phyloP scores from a whole-genome alignment of 2,329 filamentous ascomycete species.

The Sporothrix globosa region DNA sequence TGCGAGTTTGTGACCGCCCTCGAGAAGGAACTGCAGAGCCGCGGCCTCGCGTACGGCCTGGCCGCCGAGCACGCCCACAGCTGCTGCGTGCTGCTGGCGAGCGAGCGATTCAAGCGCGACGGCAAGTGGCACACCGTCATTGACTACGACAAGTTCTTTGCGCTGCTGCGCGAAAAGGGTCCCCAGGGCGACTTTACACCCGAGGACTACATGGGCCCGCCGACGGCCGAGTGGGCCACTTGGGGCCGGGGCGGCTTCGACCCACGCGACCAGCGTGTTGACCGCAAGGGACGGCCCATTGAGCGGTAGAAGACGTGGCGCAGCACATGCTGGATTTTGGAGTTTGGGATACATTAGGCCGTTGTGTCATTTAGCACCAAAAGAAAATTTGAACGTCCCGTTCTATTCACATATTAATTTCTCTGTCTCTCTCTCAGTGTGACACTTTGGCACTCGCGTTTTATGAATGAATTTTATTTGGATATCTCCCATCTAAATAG shows the following conservation, averaged over 20 bases:
- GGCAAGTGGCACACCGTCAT: constrained; percentile 91
- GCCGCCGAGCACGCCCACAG: constrained; percentile 94
- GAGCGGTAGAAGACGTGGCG: constrained; percentile 40
- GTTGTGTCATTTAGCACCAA: background rate
- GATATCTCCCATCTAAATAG: constrained; percentile 28
- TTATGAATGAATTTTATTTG: constrained; percentile 24
- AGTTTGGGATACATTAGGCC: too few relatives aligned
- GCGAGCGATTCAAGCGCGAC: constrained; percentile 73
- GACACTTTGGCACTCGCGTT: background rate
- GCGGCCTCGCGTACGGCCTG: constrained; percentile 83
- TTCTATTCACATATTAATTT: too few relatives aligned
- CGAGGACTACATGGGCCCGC: constrained; percentile 84
- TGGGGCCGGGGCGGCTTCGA: constrained; percentile 97
- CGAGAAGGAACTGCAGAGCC: constrained; percentile 66
- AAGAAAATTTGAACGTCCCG: background rate
- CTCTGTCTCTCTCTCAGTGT: background rate
- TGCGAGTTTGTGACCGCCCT: constrained; percentile 78
- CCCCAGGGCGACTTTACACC: constrained; percentile 73
- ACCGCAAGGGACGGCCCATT: constrained; percentile 77
- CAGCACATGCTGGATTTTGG: too few relatives aligned
- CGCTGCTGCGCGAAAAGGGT: constrained; percentile 71
- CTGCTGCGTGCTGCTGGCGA: constrained; percentile 87
- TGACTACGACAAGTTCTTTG: constrained; percentile 86
- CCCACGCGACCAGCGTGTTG: constrained; percentile 83
- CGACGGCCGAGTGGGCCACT: constrained; percentile 89